These are phyloP conservation scores for Cladophialophora immunda DNA, from an alignment of 2,329 filamentous ascomycete genomes.

Conservation along the genomic window DNA sequence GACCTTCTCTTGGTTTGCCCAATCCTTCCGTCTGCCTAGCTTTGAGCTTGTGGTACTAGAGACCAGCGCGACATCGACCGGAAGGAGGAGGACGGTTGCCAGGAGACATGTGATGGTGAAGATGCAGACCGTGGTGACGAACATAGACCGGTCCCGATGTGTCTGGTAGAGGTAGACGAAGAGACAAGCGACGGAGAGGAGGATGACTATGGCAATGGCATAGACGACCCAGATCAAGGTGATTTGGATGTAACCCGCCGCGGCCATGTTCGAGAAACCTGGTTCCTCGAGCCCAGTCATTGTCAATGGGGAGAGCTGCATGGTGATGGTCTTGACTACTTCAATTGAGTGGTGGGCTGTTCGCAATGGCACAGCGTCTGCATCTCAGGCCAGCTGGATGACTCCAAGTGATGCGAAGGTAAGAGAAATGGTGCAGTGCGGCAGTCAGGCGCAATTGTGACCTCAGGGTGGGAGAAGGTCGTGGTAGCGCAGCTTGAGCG, in stretches of 20 bases:
- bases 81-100: conserved; percentile 89
- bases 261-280: conserved; percentile 59
- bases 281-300: conserved; percentile 12
- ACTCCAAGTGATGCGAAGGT: background rate
- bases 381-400: conserved; percentile 19
- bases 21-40: conserved; percentile 86
- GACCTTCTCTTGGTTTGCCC: conserved; percentile 85
- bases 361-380: conserved; percentile 5
- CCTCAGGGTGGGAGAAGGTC: background rate
- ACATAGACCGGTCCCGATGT: conserved; percentile 81
- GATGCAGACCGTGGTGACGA: conserved; percentile 85
- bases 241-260: conserved; percentile 72
- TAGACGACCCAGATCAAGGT: conserved; percentile 96
- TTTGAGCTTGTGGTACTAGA: conserved; percentile 83
- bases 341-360: background rate
- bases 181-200: conserved; percentile 78
- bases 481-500: background rate
- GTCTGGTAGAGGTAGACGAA: conserved; percentile 94
- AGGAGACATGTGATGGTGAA: conserved; percentile 86
- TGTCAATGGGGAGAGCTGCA: conserved; percentile 20
- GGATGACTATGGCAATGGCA: conserved; percentile 78
- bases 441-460: conserved; percentile 1
- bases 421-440: background rate
- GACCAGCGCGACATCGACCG: conserved; percentile 93
- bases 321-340: background rate